phyloP scores from a whole-genome alignment of 116 monocot species.

The Cymodocea nodosa region DNA sequence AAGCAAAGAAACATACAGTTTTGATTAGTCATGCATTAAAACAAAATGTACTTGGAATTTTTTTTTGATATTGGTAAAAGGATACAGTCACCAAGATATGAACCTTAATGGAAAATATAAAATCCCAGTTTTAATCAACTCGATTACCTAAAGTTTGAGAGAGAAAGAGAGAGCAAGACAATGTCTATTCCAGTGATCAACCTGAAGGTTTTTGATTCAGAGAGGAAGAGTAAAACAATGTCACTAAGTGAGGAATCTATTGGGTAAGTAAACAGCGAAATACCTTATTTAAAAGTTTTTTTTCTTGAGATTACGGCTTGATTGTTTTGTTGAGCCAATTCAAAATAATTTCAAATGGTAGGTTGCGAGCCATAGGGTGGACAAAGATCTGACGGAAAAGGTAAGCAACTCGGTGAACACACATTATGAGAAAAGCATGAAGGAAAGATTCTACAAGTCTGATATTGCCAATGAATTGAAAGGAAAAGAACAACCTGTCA shows the following conservation, averaged over 20 bases:
- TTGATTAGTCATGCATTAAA: not conserved
- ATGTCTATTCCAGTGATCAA: conserved; percentile 5
- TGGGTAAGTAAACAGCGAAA: conserved; percentile 1
- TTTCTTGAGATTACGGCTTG: not conserved
- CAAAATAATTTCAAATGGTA: not conserved
- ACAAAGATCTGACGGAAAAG: conserved; percentile 25
- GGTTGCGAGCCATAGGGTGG: conserved; percentile 30
- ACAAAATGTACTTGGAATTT: not conserved
- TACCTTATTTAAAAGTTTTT: not conserved
- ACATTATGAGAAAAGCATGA: conserved; percentile 43
- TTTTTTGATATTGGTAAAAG: too few species aligned
- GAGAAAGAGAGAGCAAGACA: not conserved
- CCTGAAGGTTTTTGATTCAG: too few species aligned
- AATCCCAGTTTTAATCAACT: conserved; percentile 19
- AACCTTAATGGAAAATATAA: too few species aligned
- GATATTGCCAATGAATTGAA: conserved; percentile 1
- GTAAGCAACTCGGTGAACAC: conserved; percentile 29
- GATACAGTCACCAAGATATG: too few species aligned
- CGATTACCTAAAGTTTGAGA: conserved; percentile 13
- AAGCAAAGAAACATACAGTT: not conserved
- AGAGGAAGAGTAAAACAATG: too few species aligned
- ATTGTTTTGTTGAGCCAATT: not conserved
- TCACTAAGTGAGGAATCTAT: conserved; percentile 24
- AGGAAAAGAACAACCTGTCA: not conserved
- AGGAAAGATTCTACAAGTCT: conserved; percentile 13